Evolutionary conservation across 225 moss, liverwort and hornwort species (phyloP), one percentile per base, ranked within the genome.

Genomic region (Ulota crispa): DNA sequence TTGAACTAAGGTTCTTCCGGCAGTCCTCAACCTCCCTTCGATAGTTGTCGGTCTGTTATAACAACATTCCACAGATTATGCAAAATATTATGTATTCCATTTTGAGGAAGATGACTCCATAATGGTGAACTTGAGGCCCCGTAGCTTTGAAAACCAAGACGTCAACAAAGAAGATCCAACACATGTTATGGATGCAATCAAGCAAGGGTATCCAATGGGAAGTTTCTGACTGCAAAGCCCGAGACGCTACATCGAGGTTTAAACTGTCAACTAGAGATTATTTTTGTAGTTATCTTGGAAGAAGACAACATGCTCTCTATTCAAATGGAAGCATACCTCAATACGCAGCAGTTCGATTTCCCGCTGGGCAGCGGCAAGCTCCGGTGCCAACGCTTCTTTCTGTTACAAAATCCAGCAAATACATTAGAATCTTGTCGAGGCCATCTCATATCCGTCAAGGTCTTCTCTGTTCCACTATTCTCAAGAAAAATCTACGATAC

Each of bases 1-100:
- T 91, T 61, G 86, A 92, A 63, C 92, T 91, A 24, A 97, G 85
- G 61, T 94, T 95, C 72, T 84, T 89, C 74, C 95, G 91, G 77
- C 95, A 95, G 61, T 97, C 97, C 68, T 97, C 95, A 39, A 97
- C 85, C 81, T 97, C 95, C 73, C 91, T 91, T 73, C 90, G 88
- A 88, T 95, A 94, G 72, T 88, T 95, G 42, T 94, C 93, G 53
- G 90, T 87, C 96, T 96, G 91, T 31, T 72, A 15, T 64, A 30
- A 63, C 23, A 76, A 50, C 69, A 73, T 26, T 54, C 59, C 54
- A 66, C n/a, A 66, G 32, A 16, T 82, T 84, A 75, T 78, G 86
- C 34, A 74, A 73, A 15, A 50, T 9, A 27, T 32, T 68, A 47
- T 32, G 70, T 42, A 55, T 36, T 43, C 54, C 34, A 24, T 66